Evolutionary conservation across 2,329 filamentous ascomycete species (phyloP).

Genomic region (Cordyceps fumosorosea): DNA sequence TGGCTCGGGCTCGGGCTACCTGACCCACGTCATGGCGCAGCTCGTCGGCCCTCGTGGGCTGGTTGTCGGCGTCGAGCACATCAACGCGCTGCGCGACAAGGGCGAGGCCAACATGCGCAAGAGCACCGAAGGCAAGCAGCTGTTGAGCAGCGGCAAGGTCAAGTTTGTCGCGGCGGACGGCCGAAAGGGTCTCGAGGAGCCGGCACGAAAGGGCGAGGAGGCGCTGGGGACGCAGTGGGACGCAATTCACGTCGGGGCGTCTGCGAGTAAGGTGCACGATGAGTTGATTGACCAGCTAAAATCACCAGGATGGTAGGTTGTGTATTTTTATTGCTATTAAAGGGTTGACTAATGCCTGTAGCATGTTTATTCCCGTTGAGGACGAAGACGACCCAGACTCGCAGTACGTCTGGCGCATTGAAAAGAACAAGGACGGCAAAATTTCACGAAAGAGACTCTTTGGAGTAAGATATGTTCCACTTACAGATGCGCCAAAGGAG

Average conservation of each 20-base stretch:
- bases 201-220: slow-evolving; percentile 35
- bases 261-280: slow-evolving; percentile 66
- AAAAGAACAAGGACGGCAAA: slow-evolving; percentile 61
- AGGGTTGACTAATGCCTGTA: slow-evolving; percentile 18
- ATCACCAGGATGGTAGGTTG: slow-evolving; percentile 58
- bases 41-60: slow-evolving; percentile 49
- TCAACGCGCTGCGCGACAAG: slow-evolving; percentile 54
- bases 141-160: slow-evolving; percentile 60
- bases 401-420: slow-evolving; percentile 68
- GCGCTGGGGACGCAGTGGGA: slow-evolving; percentile 62
- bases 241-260: slow-evolving; percentile 91
- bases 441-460: slow-evolving; percentile 57
- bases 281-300: slow-evolving; percentile 71
- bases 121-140: slow-evolving; percentile 46
- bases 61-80: slow-evolving; percentile 72
- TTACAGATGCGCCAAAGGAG: slow-evolving; percentile 59
- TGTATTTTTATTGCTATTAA: slow-evolving; percentile 16
- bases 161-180: slow-evolving; percentile 72
- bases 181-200: slow-evolving; percentile 53
- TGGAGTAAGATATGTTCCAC: slow-evolving; percentile 69
- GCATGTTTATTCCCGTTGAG: slow-evolving; percentile 73
- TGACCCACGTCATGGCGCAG: slow-evolving; percentile 83
- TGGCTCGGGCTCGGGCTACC: slow-evolving; percentile 71
- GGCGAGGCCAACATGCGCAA: slow-evolving; percentile 61
- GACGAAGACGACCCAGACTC: slow-evolving; percentile 37